phyloP scores from a whole-genome alignment of 768 basidiomycete species.

The Pleurotus djamor region DNA sequence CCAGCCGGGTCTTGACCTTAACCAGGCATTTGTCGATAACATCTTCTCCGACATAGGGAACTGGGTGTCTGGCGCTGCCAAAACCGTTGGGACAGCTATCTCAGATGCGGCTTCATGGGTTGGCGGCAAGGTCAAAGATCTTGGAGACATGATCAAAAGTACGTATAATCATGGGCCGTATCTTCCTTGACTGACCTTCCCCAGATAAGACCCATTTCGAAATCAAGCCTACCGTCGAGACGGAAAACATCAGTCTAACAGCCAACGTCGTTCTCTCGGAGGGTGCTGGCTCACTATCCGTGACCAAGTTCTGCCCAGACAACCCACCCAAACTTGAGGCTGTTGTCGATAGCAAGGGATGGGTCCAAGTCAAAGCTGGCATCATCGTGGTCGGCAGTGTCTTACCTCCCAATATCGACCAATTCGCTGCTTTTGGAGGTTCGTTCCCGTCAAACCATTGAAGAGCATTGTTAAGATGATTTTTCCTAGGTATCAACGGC shows the following conservation, averaged over 20 bases:
- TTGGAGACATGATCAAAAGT: neutral
- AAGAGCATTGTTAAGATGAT: neutral
- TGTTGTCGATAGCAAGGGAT: neutral
- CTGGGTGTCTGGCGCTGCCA: neutral
- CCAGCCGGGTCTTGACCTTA: neutral
- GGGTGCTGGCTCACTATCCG: neutral
- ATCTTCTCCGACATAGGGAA: neutral
- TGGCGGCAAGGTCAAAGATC: neutral
- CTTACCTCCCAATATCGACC: slow-evolving; percentile 7
- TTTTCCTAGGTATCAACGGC: neutral
- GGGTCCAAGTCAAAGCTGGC: neutral
- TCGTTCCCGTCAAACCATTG: neutral
- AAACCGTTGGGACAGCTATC: neutral
- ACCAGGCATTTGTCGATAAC: neutral
- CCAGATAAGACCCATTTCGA: neutral
- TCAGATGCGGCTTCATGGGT: neutral
- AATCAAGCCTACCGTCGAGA: neutral
- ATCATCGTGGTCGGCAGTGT: slow-evolving; percentile 13
- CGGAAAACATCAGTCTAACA: neutral
- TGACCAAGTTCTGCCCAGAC: neutral
- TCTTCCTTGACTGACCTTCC: neutral
- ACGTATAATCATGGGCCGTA: neutral
- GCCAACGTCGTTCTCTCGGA: neutral
- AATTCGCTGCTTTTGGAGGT: neutral
- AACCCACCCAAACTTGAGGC: neutral